Conservation (phyloP, 192 early-diverging fungal species). For the Mortierella alpina region DNA sequence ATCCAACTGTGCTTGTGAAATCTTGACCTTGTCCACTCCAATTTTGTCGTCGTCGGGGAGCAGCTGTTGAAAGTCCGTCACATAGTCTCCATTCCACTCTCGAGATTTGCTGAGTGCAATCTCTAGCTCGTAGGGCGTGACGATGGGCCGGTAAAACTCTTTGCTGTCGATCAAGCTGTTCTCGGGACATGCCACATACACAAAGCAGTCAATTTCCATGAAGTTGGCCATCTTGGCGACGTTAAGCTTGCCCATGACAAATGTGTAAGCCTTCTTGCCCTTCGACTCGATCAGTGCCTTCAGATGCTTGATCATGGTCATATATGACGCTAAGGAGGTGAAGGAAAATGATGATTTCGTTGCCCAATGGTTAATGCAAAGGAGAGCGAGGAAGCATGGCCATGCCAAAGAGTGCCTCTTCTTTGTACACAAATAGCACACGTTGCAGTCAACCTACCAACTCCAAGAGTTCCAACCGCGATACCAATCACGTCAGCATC, state of each 20-base stretch:
- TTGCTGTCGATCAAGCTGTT: conserved; percentile 91
- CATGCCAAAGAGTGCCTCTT: background rate
- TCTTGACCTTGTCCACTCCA: conserved; percentile 38
- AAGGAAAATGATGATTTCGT: background rate
- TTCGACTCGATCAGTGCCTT: conserved; percentile 78
- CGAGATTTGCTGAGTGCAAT: conserved; percentile 76
- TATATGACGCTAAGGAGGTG: conserved; percentile 72
- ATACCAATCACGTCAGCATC: conserved; percentile 95
- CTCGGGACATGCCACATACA: conserved; percentile 94
- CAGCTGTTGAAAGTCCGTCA: conserved; percentile 74
- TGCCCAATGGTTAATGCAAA: background rate
- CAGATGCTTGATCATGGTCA: conserved; percentile 82
- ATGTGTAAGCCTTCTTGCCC: conserved; percentile 86
- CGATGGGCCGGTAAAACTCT: conserved; percentile 92
- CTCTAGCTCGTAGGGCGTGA: conserved; percentile 93
- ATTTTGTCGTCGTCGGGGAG: conserved; percentile 61
- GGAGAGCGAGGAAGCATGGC: background rate
- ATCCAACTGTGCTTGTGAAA: conserved; percentile 45
- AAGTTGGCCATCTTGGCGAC: conserved; percentile 98
- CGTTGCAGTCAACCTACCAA: conserved; percentile 67
- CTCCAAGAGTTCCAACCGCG: conserved; percentile 94
- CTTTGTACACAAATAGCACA: background rate
- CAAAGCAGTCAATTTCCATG: conserved; percentile 93
- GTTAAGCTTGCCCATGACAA: conserved; percentile 94
- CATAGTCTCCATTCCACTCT: conserved; percentile 80